A percentile compares a stretch with the other conserved stretches of the same genome.
These are phyloP conservation scores for Erucastrum elatum DNA, from an alignment of 345 rosid species.

Conservation along the genomic window DNA sequence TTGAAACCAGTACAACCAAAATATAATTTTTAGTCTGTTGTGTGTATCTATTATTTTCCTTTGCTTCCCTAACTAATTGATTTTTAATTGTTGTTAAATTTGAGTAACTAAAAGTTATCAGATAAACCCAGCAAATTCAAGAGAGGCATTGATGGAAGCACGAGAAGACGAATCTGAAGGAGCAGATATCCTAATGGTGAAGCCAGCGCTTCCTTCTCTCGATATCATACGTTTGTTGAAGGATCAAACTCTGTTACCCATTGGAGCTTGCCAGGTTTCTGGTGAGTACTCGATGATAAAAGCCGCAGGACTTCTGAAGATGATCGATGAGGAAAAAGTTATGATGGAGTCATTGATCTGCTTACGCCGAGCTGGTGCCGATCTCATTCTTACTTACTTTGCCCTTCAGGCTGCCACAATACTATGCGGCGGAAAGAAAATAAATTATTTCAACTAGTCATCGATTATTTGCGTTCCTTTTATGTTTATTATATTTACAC, in stretches of 20 bases:
- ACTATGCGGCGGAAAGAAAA: conserved; percentile 52
- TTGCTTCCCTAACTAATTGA: conserved; percentile 1
- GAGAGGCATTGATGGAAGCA: conserved; percentile 85
- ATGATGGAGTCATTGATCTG: conserved; percentile 95
- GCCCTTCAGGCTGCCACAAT: conserved; percentile 85
- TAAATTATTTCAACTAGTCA: background rate
- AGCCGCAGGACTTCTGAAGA: conserved; percentile 78
- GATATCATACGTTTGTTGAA: conserved; percentile 85
- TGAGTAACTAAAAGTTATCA: conserved; percentile 58
- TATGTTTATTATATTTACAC: background rate
- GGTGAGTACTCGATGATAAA: conserved; percentile 98
- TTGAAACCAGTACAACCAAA: background rate
- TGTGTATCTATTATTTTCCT: background rate
- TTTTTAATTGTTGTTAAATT: conserved; percentile 33
- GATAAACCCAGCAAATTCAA: conserved; percentile 88
- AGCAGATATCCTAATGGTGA: conserved; percentile 93
- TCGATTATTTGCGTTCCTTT: background rate
- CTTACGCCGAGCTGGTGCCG: conserved; percentile 87
- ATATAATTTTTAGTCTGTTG: background rate
- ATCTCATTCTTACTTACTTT: conserved; percentile 79
- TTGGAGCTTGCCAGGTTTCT: conserved; percentile 72
- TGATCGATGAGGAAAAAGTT: conserved; percentile 89
- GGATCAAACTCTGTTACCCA: conserved; percentile 68
- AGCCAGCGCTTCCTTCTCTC: conserved; percentile 89
- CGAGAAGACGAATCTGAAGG: conserved; percentile 88